Base-by-base conservation (phyloP, 2,329 filamentous ascomycete species). In the Claviceps spartinae region DNA sequence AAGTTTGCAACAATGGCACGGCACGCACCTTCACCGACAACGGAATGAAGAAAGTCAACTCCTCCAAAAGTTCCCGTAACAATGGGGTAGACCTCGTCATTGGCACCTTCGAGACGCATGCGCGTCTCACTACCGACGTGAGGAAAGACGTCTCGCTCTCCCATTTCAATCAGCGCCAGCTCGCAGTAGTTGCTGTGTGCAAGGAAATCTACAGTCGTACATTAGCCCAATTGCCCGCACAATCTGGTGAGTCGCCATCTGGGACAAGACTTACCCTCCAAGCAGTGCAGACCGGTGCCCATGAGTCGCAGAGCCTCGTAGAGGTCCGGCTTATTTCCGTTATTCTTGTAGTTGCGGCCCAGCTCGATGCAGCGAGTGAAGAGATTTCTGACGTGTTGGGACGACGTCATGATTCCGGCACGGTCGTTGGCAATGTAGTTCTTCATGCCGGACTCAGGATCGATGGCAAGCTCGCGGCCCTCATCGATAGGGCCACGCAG, bases 181-280 rank as follows among this genome's bases (percentile, higher is more conserved):
- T 96, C 90, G 14, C 77, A 82, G 69, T 95, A 96, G 74, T 96
- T 96, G 65, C 88, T 94, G 70, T 96, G 91, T 16, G 90, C 91
- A 51, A 89, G 83, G 71, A 84, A 97, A 65, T 96, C 90, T 79
- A 51, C 20, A 50, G 30, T 11, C 9, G 9, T 4, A 1, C 30
- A 61, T 47, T 3, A 60, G 56, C 42, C 43, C 18, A 45, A 24
- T 49, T 11, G 47, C 40, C 18, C 18, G 14, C 38, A 4, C 7
- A 9, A 9, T 20, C 18, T 4, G 38, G 38, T 41, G 16, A 8
- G 38, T n/a, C 38, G 5, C 30, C 30, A 11, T 34, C 30, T 41
- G 5, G 18, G 18, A 42, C 18, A 16, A 18, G 37, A 47, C 67
- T 58, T 62, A 81, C 79, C 80, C 71, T 95, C 90, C 24, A 96